These are phyloP conservation scores for Penicillium palitans DNA, from an alignment of 2,329 filamentous ascomycete species.

Conservation along the genomic window DNA sequence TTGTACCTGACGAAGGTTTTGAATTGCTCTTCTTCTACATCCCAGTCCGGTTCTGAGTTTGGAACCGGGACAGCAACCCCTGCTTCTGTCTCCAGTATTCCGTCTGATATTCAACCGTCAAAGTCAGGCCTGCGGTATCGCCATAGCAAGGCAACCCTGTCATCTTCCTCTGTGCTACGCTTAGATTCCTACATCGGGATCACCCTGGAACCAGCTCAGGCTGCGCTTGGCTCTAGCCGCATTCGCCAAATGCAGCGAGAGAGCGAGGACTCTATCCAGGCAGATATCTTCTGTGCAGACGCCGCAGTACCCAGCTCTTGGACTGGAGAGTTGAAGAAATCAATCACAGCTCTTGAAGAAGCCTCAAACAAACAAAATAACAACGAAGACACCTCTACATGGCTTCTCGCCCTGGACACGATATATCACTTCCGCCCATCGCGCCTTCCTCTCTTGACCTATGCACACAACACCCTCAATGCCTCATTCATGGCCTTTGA, in stretches of 20 bases:
- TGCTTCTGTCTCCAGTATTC: background rate
- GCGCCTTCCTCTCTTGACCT: slow-evolving; percentile 48
- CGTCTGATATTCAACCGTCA: background rate
- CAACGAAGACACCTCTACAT: slow-evolving; percentile 34
- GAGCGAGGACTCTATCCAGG: background rate
- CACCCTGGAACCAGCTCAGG: slow-evolving; percentile 52
- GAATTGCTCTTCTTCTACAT: slow-evolving; percentile 9
- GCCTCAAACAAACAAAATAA: background rate
- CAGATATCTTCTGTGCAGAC: slow-evolving; percentile 50
- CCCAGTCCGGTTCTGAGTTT: background rate
- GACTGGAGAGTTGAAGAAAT: slow-evolving; percentile 31
- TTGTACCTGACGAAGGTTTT: slow-evolving; percentile 45
- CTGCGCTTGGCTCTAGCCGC: slow-evolving; percentile 34
- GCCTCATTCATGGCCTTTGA: slow-evolving; percentile 60
- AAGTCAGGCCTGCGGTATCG: background rate
- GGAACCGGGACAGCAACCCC: background rate
- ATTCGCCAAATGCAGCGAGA: slow-evolving; percentile 3
- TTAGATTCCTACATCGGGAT: slow-evolving; percentile 42
- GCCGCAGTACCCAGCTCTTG: slow-evolving; percentile 52
- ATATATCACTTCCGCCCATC: slow-evolving; percentile 60
- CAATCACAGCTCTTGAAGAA: slow-evolving; percentile 6
- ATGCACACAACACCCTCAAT: slow-evolving; percentile 43
- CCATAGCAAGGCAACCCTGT: background rate
- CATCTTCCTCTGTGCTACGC: background rate
- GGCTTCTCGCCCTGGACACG: slow-evolving; percentile 58